These are phyloP conservation scores for Botrytis squamosa DNA, from an alignment of 2,329 filamentous ascomycete species.

Conservation along the genomic window DNA sequence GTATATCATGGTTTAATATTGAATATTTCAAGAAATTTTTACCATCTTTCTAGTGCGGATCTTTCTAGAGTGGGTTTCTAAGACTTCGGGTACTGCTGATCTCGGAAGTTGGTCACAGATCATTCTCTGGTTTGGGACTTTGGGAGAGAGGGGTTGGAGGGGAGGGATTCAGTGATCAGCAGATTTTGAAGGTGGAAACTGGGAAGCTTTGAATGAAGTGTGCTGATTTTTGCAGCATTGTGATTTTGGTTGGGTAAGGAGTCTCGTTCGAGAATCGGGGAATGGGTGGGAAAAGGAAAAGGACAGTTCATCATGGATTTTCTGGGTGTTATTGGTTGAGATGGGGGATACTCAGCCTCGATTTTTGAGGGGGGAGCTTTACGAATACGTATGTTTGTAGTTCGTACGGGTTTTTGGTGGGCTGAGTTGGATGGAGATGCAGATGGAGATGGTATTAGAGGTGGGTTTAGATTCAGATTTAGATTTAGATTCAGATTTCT, in stretches of 20 bases:
- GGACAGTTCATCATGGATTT: not conserved
- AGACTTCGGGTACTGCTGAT: not conserved
- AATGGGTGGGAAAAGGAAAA: not conserved
- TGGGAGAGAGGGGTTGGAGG: not conserved
- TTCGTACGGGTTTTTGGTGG: not conserved
- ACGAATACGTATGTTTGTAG: not conserved
- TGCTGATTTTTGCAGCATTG: not conserved
- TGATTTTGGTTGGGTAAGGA: not conserved
- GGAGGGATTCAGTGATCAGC: not conserved
- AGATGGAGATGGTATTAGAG: no score
- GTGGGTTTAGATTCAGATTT: no score
- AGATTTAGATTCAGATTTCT: not conserved
- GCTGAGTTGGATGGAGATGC: not conserved
- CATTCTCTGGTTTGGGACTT: not conserved
- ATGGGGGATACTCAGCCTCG: not conserved
- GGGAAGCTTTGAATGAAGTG: not conserved
- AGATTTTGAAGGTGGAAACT: not conserved
- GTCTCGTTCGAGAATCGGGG: not conserved
- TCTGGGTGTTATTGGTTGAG: not conserved
- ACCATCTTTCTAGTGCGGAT: not conserved
- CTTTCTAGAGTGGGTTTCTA: not conserved
- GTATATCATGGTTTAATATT: not conserved
- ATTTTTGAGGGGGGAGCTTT: not conserved
- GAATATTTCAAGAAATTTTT: not conserved
- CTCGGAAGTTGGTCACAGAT: not conserved